Percentiles rank a stretch among this genome's conserved stretches.
phyloP scores from a whole-genome alignment of 2,329 filamentous ascomycete genomes.

The Aureobasidium pullulans region DNA sequence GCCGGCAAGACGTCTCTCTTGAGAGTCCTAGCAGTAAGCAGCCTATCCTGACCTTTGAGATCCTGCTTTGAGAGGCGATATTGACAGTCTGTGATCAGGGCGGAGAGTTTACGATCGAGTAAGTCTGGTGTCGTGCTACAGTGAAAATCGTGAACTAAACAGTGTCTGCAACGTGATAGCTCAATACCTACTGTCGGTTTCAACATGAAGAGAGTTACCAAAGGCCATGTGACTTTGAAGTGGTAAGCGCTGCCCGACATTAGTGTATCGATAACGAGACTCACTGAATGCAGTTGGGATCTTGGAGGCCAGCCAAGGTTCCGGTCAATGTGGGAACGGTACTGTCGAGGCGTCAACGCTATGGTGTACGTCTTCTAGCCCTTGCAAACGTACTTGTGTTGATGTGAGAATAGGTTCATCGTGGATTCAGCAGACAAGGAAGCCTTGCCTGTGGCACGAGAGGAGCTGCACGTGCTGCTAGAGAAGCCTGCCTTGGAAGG shows the following conservation, averaged over 20 bases:
- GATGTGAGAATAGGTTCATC: constrained; percentile 59
- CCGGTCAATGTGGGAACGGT: constrained; percentile 98
- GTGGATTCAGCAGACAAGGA: constrained; percentile 87
- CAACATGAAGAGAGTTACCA: constrained; percentile 97
- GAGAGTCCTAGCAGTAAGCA: constrained; percentile 89
- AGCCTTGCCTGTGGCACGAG: constrained; percentile 72
- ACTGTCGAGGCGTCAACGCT: constrained; percentile 93
- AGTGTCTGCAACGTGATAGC: constrained; percentile 41
- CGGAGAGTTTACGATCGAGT: constrained; percentile 98
- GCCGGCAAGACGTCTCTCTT: constrained; percentile 95
- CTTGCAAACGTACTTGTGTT: neutral
- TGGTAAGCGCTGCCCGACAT: constrained; percentile 48
- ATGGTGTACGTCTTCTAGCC: constrained; percentile 59
- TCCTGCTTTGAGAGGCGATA: constrained; percentile 1
- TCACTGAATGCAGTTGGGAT: constrained; percentile 62
- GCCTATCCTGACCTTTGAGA: constrained; percentile 53
- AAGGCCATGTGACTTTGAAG: constrained; percentile 95
- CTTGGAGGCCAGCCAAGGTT: constrained; percentile 94
- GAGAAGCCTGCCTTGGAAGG: constrained; percentile 75
- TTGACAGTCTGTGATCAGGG: constrained; percentile 51
- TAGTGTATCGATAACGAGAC: neutral
- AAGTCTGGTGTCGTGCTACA: constrained; percentile 43
- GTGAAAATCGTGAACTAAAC: constrained; percentile 17
- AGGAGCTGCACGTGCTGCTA: constrained; percentile 86
- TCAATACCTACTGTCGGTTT: constrained; percentile 98